phyloP scores from a whole-genome alignment of 768 basidiomycete genomes.

The Leccinum ochraceum region DNA sequence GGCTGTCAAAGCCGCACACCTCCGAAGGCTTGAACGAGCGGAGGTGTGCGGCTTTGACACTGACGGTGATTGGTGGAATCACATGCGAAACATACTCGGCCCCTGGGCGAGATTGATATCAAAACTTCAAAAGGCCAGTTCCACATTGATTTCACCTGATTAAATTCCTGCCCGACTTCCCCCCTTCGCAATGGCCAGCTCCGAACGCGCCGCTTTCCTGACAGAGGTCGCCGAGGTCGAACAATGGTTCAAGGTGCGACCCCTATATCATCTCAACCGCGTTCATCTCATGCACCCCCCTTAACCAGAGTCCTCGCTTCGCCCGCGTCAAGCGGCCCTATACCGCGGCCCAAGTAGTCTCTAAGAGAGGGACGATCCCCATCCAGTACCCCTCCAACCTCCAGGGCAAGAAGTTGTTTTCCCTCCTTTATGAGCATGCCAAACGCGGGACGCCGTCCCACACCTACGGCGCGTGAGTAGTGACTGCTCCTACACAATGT shows the following conservation, averaged over 20 bases:
- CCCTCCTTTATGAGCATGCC: slow-evolving; percentile 72
- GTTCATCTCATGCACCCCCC: neutral
- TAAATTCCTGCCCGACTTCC: neutral
- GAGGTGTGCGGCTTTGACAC: slow-evolving; percentile 3
- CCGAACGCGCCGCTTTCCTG: slow-evolving; percentile 69
- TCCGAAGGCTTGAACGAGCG: neutral
- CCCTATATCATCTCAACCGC: slow-evolving; percentile 13
- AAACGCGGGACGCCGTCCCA: slow-evolving; percentile 80
- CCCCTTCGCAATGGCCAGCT: slow-evolving; percentile 47
- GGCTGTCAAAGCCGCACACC: too few species aligned
- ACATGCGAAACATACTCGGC: slow-evolving; percentile 14
- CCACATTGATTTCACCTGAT: neutral
- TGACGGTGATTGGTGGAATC: slow-evolving; percentile 22
- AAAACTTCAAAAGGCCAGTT: neutral
- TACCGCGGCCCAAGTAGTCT: slow-evolving; percentile 89
- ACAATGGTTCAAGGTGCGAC: slow-evolving; percentile 86
- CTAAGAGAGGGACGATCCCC: slow-evolving; percentile 86
- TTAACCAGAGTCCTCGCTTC: slow-evolving; percentile 79
- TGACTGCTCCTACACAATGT: neutral
- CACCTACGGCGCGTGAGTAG: slow-evolving; percentile 96
- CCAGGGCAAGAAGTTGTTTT: slow-evolving; percentile 86
- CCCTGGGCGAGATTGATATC: slow-evolving; percentile 24
- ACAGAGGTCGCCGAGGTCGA: slow-evolving; percentile 85
- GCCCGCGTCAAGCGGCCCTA: slow-evolving; percentile 87
- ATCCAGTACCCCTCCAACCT: slow-evolving; percentile 86